Base-by-base conservation (phyloP, 1,284 basidiomycete species). In the Ganoderma lingzhi region DNA sequence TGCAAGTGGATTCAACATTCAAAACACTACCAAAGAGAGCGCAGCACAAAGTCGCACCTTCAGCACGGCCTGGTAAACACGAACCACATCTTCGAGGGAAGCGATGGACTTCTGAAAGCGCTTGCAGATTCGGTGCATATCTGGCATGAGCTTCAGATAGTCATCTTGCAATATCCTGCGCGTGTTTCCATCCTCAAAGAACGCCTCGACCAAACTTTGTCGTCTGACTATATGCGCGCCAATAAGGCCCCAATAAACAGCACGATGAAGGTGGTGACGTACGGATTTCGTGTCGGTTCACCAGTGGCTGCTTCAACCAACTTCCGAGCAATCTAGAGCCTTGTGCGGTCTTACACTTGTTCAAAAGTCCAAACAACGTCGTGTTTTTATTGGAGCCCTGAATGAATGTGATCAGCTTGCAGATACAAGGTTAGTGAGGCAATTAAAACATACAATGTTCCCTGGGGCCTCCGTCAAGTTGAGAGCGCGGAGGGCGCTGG, bases 261-360 rank as follows among this genome's bases (percentile, higher is more conserved):
- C 63, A 32, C 9, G 56, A 17, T 4, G 10, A 53, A 14, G 41
- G 30, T 14, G 60, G n/a, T 41, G 42, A 87, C 94, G 74, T 72
- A 94, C 95, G 84, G 73, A 99, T 99, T 77, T 97, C 93, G 75
- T 99, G 96, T 28, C 96, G 82, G 78, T 98, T 98, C 53, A 99
- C 91, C 37, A 99, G 84, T 1, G 98, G 98, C 81, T 99, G 98
- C 80, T 98, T 99, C 66, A 99, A 84, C 97, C 97, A 99, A 68
- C 93, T 93, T 0, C 91, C 94, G 2, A 99, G 86, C 66, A 98
- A 80, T 65, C 98, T 85, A n/a, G 94, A 92, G 0, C 98, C 98
- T 79, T 99, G 98, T 0, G 94, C 92, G 1, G 98, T 99, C 82
- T 97, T 98, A 85, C 98, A 99, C 74, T 93, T 94, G 80, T 99